These are phyloP conservation scores for Ajuga chamaepitys DNA, from an alignment of 257 asterid genomes.

Conservation along the genomic window DNA sequence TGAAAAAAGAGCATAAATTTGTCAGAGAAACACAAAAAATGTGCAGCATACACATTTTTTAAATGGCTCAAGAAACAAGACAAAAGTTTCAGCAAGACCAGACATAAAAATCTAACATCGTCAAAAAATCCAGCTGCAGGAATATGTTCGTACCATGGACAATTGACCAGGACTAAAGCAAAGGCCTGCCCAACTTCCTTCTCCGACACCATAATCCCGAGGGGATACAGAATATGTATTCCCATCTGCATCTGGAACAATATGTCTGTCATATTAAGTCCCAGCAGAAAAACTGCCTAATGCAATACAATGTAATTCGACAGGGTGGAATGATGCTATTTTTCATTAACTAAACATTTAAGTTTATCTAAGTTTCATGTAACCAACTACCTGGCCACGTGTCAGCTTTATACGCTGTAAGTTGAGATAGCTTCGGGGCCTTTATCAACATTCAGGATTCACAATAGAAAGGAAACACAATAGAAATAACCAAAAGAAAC, in stretches of 20 bases:
- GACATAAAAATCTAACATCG: neutral
- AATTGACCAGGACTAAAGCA: constrained; percentile 74
- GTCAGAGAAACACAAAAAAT: neutral
- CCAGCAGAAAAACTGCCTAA: neutral
- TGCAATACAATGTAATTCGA: neutral
- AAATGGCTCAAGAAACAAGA: neutral
- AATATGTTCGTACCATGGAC: constrained; percentile 59
- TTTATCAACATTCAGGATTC: neutral
- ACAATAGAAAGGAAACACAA: neutral
- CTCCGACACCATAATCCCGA: constrained; percentile 78
- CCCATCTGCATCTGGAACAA: constrained; percentile 48
- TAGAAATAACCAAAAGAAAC: neutral
- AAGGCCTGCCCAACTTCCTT: constrained; percentile 93
- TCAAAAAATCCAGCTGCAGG: neutral
- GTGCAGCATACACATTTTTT: neutral
- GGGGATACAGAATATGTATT: constrained; percentile 72
- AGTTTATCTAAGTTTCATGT: neutral
- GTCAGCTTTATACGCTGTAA: neutral
- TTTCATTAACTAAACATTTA: neutral
- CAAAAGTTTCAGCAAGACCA: neutral
- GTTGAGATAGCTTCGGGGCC: neutral
- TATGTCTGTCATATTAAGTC: neutral
- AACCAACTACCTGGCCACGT: neutral
- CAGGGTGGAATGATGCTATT: neutral
- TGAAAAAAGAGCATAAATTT: constrained; percentile 4